These are phyloP conservation scores for Noccaea bulbosa DNA, from an alignment of 345 rosid species.

Conservation along the genomic window DNA sequence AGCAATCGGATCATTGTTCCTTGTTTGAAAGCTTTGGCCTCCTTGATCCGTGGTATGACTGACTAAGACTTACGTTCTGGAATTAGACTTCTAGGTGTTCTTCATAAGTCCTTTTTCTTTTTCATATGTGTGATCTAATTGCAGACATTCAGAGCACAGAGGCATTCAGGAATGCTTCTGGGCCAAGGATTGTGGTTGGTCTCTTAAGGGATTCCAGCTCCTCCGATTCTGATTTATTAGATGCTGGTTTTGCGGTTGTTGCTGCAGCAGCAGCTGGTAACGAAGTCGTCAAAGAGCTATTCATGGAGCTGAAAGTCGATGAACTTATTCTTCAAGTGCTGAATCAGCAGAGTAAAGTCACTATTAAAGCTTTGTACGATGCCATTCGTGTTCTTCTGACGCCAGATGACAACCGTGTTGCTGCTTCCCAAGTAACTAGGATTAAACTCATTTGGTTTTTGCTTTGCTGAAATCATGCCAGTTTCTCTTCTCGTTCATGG, in stretches of 20 bases:
- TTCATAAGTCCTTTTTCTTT: background rate
- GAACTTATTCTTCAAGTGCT: constrained; percentile 71
- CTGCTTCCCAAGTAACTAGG: constrained; percentile 88
- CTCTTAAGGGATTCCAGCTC: constrained; percentile 53
- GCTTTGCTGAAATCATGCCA: too few species aligned
- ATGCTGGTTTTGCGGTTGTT: constrained; percentile 67
- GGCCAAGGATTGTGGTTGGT: constrained; percentile 58
- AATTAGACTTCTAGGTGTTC: background rate
- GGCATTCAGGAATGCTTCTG: constrained; percentile 56
- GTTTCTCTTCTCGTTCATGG: background rate
- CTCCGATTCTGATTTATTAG: constrained; percentile 54
- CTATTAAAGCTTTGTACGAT: constrained; percentile 64
- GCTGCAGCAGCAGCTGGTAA: constrained; percentile 82
- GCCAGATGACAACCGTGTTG: constrained; percentile 89
- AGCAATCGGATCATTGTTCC: constrained; percentile 48
- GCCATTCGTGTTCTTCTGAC: constrained; percentile 76
- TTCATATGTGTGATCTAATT: constrained; percentile 26
- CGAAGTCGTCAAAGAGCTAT: constrained; percentile 77
- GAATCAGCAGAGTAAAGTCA: constrained; percentile 47
- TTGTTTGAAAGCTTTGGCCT: constrained; percentile 59
- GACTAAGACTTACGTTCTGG: constrained; percentile 34
- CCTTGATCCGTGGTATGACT: constrained; percentile 65
- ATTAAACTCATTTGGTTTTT: background rate
- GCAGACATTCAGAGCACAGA: constrained; percentile 79
- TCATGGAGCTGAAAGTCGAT: constrained; percentile 83